phyloP scores from a whole-genome alignment of 2,329 filamentous ascomycete genomes.

The Aspergillus aculeatinus region DNA sequence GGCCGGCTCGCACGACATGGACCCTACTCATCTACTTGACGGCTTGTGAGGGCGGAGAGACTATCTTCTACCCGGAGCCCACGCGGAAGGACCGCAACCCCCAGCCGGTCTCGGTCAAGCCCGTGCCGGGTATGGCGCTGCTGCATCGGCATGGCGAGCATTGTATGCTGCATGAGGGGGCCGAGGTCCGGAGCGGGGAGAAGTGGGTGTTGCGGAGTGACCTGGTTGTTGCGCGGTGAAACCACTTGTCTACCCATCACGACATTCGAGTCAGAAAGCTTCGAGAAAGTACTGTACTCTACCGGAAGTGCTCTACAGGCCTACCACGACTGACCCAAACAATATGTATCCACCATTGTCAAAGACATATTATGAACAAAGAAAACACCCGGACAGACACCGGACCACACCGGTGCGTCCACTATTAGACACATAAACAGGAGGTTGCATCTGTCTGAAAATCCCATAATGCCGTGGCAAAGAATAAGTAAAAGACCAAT shows the following conservation, averaged over 20 bases:
- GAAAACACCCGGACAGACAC: background rate
- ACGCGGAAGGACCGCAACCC: conserved; percentile 46
- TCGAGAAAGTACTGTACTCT: background rate
- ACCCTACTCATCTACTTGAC: conserved; percentile 86
- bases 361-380: conserved; percentile 9
- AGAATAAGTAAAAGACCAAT: conserved; percentile 10
- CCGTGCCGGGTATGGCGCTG: conserved; percentile 81
- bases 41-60: conserved; percentile 81
- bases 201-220: conserved; percentile 92
- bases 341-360: conserved; percentile 3
- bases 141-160: conserved; percentile 86
- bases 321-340: background rate
- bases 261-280: background rate
- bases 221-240: conserved; percentile 51
- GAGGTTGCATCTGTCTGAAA: conserved; percentile 10
- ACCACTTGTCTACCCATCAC: background rate
- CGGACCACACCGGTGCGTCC: background rate
- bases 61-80: conserved; percentile 78
- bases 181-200: conserved; percentile 74
- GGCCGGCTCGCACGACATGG: conserved; percentile 76
- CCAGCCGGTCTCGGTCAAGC: conserved; percentile 68
- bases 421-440: conserved; percentile 5
- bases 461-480: conserved; percentile 11
- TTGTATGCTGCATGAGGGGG: conserved; percentile 85
- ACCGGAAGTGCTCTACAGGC: background rate